Evolutionary conservation across 116 monocot species (phyloP).

Genomic region (Iris pallida): DNA sequence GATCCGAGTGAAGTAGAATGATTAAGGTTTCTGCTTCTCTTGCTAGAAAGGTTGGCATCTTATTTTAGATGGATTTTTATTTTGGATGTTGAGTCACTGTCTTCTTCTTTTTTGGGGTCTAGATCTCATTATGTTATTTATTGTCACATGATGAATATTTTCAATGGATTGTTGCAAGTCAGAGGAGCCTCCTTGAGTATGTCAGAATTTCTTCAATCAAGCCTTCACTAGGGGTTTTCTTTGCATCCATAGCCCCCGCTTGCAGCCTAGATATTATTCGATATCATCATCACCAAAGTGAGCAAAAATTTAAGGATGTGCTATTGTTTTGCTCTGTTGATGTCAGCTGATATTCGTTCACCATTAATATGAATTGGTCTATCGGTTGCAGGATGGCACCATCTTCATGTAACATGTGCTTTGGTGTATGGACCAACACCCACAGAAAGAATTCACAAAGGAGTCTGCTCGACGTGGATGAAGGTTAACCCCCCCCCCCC

Average conservation of each 20-base stretch:
- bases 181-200: slow-evolving; percentile 80
- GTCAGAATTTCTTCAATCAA: slow-evolving; percentile 79
- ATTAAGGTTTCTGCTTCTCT: slow-evolving; percentile 72
- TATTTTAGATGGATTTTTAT: neutral
- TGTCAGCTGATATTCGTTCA: too few relatives aligned
- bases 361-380: too few relatives aligned
- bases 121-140: neutral
- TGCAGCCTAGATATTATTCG: slow-evolving; percentile 87
- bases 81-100: neutral
- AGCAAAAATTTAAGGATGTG: neutral
- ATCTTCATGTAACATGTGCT: slow-evolving; percentile 94
- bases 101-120: neutral
- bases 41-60: slow-evolving; percentile 48
- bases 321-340: too few relatives aligned
- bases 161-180: slow-evolving; percentile 74
- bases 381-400: slow-evolving; percentile 52
- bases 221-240: slow-evolving; percentile 82
- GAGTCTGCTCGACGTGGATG: slow-evolving; percentile 96
- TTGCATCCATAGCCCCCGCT: slow-evolving; percentile 76
- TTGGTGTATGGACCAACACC: slow-evolving; percentile 66
- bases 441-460: slow-evolving; percentile 94
- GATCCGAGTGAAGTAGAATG: slow-evolving; percentile 65
- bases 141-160: slow-evolving; percentile 69
- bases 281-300: slow-evolving; percentile 87
- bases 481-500: too few relatives aligned